Evolutionary conservation across 2,329 filamentous ascomycete species (phyloP), one percentile per base, ranked within the genome.

Genomic region (Botrytis cinerea): DNA sequence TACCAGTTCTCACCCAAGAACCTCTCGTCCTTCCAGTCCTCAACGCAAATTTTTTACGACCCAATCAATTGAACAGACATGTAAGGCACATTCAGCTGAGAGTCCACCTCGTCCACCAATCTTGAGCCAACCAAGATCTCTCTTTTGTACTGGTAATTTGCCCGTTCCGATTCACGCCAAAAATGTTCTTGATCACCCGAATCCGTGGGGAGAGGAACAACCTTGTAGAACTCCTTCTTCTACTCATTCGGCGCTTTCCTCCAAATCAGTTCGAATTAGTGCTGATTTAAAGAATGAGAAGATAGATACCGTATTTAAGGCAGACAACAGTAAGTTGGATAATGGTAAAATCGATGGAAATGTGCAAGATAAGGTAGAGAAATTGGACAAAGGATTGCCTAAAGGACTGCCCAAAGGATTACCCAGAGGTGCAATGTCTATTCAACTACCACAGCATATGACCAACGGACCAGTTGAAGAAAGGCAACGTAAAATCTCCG

Each of bases 101-200:
- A 68, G 64, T 40, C 64, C 46, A 22, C 35, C 46, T 16, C 22
- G 64, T 4, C 64, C 64, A 28, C 46, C 64, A 40, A 68, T 68
- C 4, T 22, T 68, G 25, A 68, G 64, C 35, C 64, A 68, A 25
- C 64, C 64, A 14, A 51, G 64, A 22, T 68, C 64, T 40, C 48
- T 68, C 38, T 68, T 68, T 14, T 54, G 12, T 54, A 40, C 64
- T 40, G 46, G 46, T 4, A 68, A 54, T 54, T 40, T 68, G 25
- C 64, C 64, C 4, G 35, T 68, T 28, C 46, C 64, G 8, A 54
- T 68, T 14, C 64, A 68, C n/a, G 64, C 46, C 4, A 68, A 54
- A 14, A 68, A 68, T 51, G 35, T 68, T 25, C 46, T 68, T 40
- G 46, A 68, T 18, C 46, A 68, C 32, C 46, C 64, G 1, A 54